Percentiles rank a stretch among this genome's conserved stretches.
These are phyloP conservation scores for Protomyces macrosporus DNA, from an alignment of 1,139 yeast species.

Conservation along the genomic window DNA sequence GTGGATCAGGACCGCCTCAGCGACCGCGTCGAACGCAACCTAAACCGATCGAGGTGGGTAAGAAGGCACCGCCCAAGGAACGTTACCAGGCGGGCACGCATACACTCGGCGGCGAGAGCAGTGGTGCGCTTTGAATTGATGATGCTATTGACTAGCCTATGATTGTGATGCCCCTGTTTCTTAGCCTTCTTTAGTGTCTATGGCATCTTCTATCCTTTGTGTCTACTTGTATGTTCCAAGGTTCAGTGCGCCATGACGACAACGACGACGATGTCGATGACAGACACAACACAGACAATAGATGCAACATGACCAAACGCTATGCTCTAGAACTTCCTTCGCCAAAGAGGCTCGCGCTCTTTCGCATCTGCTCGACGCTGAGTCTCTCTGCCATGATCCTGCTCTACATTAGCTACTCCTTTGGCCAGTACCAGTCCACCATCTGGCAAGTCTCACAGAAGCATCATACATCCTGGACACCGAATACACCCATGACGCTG, in stretches of 20 bases:
- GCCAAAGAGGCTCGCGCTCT: background rate
- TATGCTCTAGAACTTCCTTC: background rate
- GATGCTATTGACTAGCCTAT: too few species aligned
- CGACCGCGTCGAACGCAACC: background rate
- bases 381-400: background rate
- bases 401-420: slow-evolving; percentile 8
- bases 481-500: slow-evolving; percentile 19
- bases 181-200: background rate
- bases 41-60: background rate
- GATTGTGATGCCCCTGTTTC: too few species aligned
- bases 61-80: background rate
- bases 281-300: too few species aligned
- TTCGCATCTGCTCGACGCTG: background rate
- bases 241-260: background rate
- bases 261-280: too few species aligned
- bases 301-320: background rate
- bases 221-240: background rate
- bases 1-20: background rate
- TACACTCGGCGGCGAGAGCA: background rate
- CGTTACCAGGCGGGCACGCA: background rate
- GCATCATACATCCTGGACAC: slow-evolving; percentile 3
- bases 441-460: slow-evolving; percentile 11
- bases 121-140: too few species aligned
- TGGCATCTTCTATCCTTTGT: background rate
- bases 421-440: slow-evolving; percentile 11